Conservation (phyloP, 208 protist species). For the Trichomonas gallinae region DNA sequence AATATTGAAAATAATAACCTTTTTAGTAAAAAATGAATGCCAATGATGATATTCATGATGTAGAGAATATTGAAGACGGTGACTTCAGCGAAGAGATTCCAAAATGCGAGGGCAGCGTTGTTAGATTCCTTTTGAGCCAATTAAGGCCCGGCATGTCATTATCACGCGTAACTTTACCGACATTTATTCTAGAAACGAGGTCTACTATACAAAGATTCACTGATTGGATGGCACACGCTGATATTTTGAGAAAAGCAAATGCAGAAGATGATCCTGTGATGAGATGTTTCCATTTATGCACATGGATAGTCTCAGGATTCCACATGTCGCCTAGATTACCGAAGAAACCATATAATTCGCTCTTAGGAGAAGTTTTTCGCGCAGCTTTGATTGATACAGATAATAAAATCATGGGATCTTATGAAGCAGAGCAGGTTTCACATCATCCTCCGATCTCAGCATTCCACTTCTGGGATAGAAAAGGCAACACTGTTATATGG, state of each 20-base stretch:
- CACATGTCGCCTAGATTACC: background rate
- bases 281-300: constrained; percentile 32
- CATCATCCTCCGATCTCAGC: constrained; percentile 65
- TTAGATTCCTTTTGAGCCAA: constrained; percentile 37
- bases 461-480: constrained; percentile 40
- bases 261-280: constrained; percentile 18
- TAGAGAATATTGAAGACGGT: background rate
- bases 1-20: too few species aligned
- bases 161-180: constrained; percentile 55
- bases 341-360: constrained; percentile 66
- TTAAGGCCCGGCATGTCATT: constrained; percentile 52
- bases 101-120: background rate
- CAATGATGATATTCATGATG: background rate
- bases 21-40: too few species aligned
- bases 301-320: constrained; percentile 22
- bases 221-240: constrained; percentile 50
- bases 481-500: background rate
- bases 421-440: constrained; percentile 47
- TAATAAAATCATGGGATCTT: constrained; percentile 17
- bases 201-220: constrained; percentile 64
- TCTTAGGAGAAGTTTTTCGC: constrained; percentile 62
- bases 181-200: constrained; percentile 65
- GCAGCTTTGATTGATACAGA: constrained; percentile 38
- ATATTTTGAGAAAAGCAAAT: constrained; percentile 27
- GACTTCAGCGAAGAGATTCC: constrained; percentile 11